Percentiles rank a stretch among this genome's conserved stretches.
These are phyloP conservation scores for Cyclaneusma minus DNA, from an alignment of 2,329 filamentous ascomycete genomes.

Conservation along the genomic window DNA sequence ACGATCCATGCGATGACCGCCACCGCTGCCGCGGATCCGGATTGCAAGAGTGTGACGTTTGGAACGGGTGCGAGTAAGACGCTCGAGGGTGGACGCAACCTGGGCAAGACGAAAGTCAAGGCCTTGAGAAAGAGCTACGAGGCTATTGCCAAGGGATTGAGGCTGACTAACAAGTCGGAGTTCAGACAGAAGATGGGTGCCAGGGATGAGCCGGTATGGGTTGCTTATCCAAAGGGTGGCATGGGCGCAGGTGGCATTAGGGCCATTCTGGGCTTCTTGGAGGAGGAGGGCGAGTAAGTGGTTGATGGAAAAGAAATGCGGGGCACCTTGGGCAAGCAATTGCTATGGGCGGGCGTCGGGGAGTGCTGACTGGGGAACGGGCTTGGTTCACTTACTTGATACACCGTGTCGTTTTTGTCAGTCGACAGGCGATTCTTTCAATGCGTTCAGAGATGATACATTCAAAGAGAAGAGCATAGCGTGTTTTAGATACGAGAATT, in stretches of 20 bases:
- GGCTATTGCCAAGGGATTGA: conserved; percentile 65
- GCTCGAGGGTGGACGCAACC: conserved; percentile 65
- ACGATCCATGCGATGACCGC: conserved; percentile 51
- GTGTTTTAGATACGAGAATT: too few relatives aligned
- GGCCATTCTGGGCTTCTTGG: conserved; percentile 83
- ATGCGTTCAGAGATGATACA: too few relatives aligned
- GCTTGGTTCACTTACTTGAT: too few relatives aligned
- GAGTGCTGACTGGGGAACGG: too few relatives aligned
- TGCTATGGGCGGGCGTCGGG: too few relatives aligned
- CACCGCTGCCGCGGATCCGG: conserved; percentile 35
- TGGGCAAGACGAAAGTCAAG: conserved; percentile 66
- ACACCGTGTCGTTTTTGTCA: too few relatives aligned
- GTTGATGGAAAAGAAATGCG: too few relatives aligned
- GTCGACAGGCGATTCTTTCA: too few relatives aligned
- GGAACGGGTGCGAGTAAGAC: conserved; percentile 65
- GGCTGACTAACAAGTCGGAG: conserved; percentile 69
- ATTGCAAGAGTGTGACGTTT: conserved; percentile 62
- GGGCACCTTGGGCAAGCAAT: too few relatives aligned
- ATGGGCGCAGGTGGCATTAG: conserved; percentile 68
- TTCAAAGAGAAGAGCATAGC: too few relatives aligned
- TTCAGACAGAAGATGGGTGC: conserved; percentile 87
- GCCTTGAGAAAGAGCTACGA: conserved; percentile 74
- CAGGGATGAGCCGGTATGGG: conserved; percentile 69
- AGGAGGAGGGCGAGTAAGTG: conserved; percentile 54
- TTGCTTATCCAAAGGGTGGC: conserved; percentile 78